phyloP scores from a whole-genome alignment of 805 yeast species.

The Maudiozyma barnettii region DNA sequence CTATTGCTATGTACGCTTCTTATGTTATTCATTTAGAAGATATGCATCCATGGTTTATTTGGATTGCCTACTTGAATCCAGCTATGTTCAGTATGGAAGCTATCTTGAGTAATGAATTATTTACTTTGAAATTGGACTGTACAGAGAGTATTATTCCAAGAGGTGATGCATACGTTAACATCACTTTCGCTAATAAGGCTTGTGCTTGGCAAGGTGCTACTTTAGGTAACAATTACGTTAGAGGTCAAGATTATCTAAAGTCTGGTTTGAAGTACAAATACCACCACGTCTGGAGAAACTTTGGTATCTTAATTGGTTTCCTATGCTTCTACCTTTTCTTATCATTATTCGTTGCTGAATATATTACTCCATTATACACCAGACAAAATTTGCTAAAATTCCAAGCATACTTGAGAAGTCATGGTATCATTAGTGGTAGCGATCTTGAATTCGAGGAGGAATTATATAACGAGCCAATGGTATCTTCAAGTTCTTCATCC shows the following conservation, averaged over 20 bases:
- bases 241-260: slow-evolving; percentile 47
- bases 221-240: slow-evolving; percentile 42
- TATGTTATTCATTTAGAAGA: slow-evolving; percentile 49
- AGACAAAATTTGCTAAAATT: slow-evolving; percentile 7
- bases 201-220: slow-evolving; percentile 53
- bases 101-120: slow-evolving; percentile 57
- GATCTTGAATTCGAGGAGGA: neutral
- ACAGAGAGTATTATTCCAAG: slow-evolving; percentile 42
- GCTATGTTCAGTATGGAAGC: slow-evolving; percentile 51
- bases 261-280: slow-evolving; percentile 41
- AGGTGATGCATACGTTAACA: slow-evolving; percentile 43
- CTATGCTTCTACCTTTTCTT: slow-evolving; percentile 30
- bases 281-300: slow-evolving; percentile 67
- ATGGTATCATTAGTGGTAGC: neutral
- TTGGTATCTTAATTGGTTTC: slow-evolving; percentile 53
- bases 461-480: neutral
- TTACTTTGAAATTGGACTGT: slow-evolving; percentile 47
- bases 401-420: neutral
- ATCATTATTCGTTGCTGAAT: slow-evolving; percentile 27
- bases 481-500: slow-evolving; percentile 2
- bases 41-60: slow-evolving; percentile 64
- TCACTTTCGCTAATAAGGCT: slow-evolving; percentile 33
- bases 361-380: slow-evolving; percentile 20
- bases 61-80: slow-evolving; percentile 54
- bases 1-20: slow-evolving; percentile 51